phyloP scores from a whole-genome alignment of 805 yeast species.

The Wilhelminamyces savonicus region DNA sequence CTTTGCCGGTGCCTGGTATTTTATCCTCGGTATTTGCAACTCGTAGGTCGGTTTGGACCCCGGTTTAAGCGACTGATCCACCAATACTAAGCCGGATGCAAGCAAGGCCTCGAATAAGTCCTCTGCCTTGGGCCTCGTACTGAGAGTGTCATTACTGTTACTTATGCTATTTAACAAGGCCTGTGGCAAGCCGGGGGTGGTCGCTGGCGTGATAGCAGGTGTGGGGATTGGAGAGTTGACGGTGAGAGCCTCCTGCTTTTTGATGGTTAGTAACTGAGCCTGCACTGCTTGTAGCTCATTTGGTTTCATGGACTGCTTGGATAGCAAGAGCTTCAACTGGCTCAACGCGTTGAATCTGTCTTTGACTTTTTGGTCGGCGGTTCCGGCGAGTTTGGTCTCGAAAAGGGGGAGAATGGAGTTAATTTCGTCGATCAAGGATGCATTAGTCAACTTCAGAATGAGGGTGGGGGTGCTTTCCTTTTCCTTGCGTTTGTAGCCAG shows the following conservation, averaged over 20 bases:
- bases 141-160: too few relatives aligned
- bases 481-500: conserved; percentile 12
- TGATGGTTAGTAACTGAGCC: conserved; percentile 30
- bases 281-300: conserved; percentile 33
- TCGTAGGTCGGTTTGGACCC: conserved; percentile 30
- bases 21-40: conserved; percentile 25
- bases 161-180: background rate
- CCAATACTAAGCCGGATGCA: conserved; percentile 31
- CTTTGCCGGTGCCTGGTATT: conserved; percentile 10
- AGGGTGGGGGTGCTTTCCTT: conserved; percentile 4
- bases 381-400: conserved; percentile 28
- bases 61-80: conserved; percentile 35
- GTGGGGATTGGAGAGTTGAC: conserved; percentile 5
- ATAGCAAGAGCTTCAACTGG: conserved; percentile 36
- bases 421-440: conserved; percentile 25
- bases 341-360: conserved; percentile 40
- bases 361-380: conserved; percentile 34
- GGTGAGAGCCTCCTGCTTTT: conserved; percentile 19
- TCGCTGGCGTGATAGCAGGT: conserved; percentile 8
- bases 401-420: conserved; percentile 37
- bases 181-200: conserved; percentile 4
- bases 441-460: conserved; percentile 9
- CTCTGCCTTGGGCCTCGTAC: conserved; percentile 16
- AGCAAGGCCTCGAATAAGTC: conserved; percentile 29
- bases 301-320: conserved; percentile 27